Evolutionary conservation across 2,329 filamentous ascomycete species (phyloP).

Genomic region (Penicillium nordicum): DNA sequence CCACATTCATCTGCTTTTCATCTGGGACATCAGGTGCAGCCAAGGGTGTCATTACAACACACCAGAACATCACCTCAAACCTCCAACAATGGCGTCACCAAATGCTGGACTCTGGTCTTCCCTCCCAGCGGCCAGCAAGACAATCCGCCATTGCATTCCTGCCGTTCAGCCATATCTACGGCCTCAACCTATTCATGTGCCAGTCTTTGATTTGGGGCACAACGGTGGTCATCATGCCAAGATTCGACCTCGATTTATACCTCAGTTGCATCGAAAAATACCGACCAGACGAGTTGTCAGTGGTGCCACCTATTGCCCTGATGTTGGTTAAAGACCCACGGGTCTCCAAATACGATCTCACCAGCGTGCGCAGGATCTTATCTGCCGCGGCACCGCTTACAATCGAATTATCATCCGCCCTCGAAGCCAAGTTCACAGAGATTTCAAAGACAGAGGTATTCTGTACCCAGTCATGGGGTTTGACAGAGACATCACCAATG

Average conservation of each 20-base stretch:
- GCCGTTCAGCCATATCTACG: constrained; percentile 24
- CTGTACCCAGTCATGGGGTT: constrained; percentile 19
- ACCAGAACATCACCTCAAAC: constrained; percentile 21
- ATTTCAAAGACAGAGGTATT: constrained; percentile 15
- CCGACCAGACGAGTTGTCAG: constrained; percentile 16
- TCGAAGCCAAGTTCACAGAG: constrained; percentile 17
- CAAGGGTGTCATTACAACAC: constrained; percentile 22
- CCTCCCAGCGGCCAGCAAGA: constrained; percentile 8
- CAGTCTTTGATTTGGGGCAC: constrained; percentile 18
- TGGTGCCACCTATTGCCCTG: constrained; percentile 20
- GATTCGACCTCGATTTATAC: constrained; percentile 19
- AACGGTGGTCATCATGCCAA: constrained; percentile 14
- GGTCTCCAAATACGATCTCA: constrained; percentile 17
- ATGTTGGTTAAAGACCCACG: constrained; percentile 21
- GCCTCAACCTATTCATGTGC: constrained; percentile 18
- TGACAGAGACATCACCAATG: constrained; percentile 21
- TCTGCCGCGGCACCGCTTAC: constrained; percentile 22
- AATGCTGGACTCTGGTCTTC: constrained; percentile 9
- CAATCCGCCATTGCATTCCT: constrained; percentile 19
- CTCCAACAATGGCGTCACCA: constrained; percentile 20
- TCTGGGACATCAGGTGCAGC: constrained; percentile 22
- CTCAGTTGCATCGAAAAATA: constrained; percentile 18
- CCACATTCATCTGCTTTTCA: constrained; percentile 22
- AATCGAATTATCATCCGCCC: constrained; percentile 12
- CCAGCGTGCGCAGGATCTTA: constrained; percentile 17